Evolutionary conservation across 2,329 filamentous ascomycete species (phyloP), one percentile per base, ranked within the genome.

Genomic region (Allantophomopsis cytisporea): DNA sequence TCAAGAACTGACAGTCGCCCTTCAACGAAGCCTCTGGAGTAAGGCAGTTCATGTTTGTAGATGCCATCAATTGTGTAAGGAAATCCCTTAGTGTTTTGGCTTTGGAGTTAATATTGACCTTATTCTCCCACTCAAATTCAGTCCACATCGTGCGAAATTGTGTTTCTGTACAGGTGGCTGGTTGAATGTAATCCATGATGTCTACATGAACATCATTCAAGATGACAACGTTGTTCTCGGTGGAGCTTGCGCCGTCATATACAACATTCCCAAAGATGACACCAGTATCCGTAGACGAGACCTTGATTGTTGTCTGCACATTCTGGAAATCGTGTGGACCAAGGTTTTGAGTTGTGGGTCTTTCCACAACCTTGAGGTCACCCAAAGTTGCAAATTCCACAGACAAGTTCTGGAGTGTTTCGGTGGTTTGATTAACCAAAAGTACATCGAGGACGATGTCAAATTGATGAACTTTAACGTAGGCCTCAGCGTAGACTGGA

Each of bases 111-210:
- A 98, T 96, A 66, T 98, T 98, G 61, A 98, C 89, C 74, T 98
- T 98, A 68, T 98, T 98, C 70, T 98, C 91, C 91, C 91, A 98
- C 60, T 98, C 91, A 50, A 98, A 98, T 58, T 98, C 91, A 31
- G 91, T 98, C 91, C 91, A 98, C 91, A 98, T 98, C n/a, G 86
- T 94, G 43, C 91, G 78, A 79, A 98, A 98, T 55, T 96, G 87
- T 10, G 89, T 95, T 68, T 98, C 91, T 4, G 86, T 91, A 69
- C 91, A 98, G 13, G 87, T 80, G 6, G 89, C 89, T 2, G 91
- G 91, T 58, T 96, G 89, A 54, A 98, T 98, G 65, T 98, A 98
- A 64, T 98, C 91, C 91, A 98, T 98, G 48, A 98, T 95, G 56
- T 98, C 91, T 41, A 96, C 89, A 55, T 98, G 91, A 21, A 98